Evolutionary conservation across 768 basidiomycete species (phyloP), one percentile per base, ranked within the genome.

Genomic region (Gymnopilus junonius): DNA sequence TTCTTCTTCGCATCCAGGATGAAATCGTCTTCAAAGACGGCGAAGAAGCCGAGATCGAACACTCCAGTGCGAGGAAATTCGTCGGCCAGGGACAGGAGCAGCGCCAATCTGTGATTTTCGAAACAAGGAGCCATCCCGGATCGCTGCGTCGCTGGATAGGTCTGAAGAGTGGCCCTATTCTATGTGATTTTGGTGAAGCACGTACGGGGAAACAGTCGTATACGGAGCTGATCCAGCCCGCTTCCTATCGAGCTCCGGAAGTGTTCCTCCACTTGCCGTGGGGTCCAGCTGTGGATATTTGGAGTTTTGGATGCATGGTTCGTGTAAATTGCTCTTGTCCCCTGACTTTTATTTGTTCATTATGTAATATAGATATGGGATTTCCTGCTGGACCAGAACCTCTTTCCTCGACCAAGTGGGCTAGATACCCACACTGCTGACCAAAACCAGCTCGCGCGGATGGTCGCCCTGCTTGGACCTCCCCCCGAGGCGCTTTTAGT

Each of bases 271-370:
- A 57, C 6, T 39, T 70, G 8, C 68, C 70, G 14, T 76, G 75
- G 75, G 55, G 64, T 45, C 37, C 67, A 29, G 58, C 59, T 29
- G 68, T 73, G 2, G 75, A 76, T 63, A 70, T 76, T 20, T 76
- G 75, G 74, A 75, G 69, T 59, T 35, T 74, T 23, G 75, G 70
- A 8, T 64, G 67, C 34, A 51, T 74, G 69, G 75, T 39, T 8
- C 37, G 37, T 39, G 17, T 8, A 74, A 34, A 4, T 73, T 62
- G 37, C 37, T 17, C 17, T 39, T 17, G 23, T 42, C 55, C 25
- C n/a, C 14, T 29, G 6, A n/a, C 23, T 20, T 6, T 42, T 14
- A 17, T 35, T 12, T 35, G 17, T 5, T 57, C 23, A 25, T 43
- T 42, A 25, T 23, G 15, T 25, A 57, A 40, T 21, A 42, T 42